Conservation (phyloP, 2,329 filamentous ascomycete species). For the Cytospora schulzeri region DNA sequence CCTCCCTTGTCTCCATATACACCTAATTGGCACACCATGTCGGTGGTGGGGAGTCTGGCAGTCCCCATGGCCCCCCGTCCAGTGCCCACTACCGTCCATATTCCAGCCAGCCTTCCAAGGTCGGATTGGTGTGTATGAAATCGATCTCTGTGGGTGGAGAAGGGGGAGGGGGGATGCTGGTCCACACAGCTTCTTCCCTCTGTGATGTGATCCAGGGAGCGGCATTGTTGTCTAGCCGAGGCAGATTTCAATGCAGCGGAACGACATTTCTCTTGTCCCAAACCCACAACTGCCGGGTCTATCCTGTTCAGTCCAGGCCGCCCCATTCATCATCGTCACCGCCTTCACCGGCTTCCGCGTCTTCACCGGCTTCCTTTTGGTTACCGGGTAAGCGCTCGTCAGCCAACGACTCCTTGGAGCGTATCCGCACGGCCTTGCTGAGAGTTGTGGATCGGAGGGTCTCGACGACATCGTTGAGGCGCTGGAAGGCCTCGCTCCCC, state of each 20-base stretch:
- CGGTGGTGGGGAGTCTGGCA: neutral
- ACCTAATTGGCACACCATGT: neutral
- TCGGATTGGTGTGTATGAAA: neutral
- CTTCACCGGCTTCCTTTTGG: conserved; percentile 43
- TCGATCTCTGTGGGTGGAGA: neutral
- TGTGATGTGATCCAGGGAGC: neutral
- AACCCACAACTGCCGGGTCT: neutral
- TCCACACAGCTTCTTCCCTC: neutral
- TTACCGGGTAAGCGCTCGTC: conserved; percentile 76
- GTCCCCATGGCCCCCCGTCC: neutral
- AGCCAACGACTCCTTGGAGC: conserved; percentile 68
- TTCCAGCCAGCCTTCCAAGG: neutral
- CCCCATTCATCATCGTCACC: conserved; percentile 63
- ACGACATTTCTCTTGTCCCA: neutral
- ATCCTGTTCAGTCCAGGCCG: conserved; percentile 64
- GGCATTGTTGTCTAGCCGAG: neutral
- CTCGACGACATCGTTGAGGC: conserved; percentile 58
- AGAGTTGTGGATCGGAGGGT: conserved; percentile 57
- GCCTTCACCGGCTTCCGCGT: conserved; percentile 39
- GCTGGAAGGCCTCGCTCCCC: conserved; percentile 52
- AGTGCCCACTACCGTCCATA: neutral
- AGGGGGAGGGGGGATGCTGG: neutral
- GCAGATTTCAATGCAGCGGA: neutral
- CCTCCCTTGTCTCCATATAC: neutral
- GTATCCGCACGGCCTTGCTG: conserved; percentile 71